Evolutionary conservation across 495 filamentous ascomycete species (phyloP), one percentile per base, ranked within the genome.

Genomic region (Thozetella sp.): DNA sequence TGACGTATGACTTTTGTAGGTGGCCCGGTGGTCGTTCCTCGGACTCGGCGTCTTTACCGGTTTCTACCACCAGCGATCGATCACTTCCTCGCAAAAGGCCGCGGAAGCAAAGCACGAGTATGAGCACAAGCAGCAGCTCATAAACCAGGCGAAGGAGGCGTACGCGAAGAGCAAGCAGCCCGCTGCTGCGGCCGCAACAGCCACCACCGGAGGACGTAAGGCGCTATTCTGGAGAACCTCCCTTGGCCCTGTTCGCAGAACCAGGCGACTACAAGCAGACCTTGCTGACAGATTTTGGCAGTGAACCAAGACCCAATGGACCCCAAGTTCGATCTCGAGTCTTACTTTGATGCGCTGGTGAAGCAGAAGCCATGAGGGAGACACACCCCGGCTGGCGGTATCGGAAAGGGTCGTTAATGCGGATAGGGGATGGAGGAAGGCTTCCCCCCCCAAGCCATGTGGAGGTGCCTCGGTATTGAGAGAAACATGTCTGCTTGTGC

Each of bases 1-100:
- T 60, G 48, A 56, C n/a, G 19, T 25, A 25, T 13, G 55, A 48
- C 56, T 57, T 62, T 4, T 48, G 57, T 74, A 99, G 96, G 93
- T 99, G 74, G 84, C 98, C 76, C 93, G 95, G 70, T 99, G 93
- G 79, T 89, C 91, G 63, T 93, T 93, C 69, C 89, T 98, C 62
- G 88, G 85, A 65, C 76, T 89, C 67, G 95, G 95, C 75, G 77
- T 97, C 68, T 83, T 96, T 73, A 98, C 98, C 80, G 95, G 95
- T 73, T 79, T 97, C 75, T 90, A 86, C 72, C 93, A 97, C 82
- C 96, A 99, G 79, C 82, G 86, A 54, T 81, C 83, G 45, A 83
- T 98, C 70, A 87, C 77, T 60, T 70, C 90, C 25, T 65, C 81
- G 63, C 83, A 90, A 62, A 90, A 89, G 75, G 73, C 83, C 60